A percentile compares a stretch with the other conserved stretches of the same genome.
phyloP scores from a whole-genome alignment of 495 filamentous ascomycete genomes.

The Neurospora sp. region DNA sequence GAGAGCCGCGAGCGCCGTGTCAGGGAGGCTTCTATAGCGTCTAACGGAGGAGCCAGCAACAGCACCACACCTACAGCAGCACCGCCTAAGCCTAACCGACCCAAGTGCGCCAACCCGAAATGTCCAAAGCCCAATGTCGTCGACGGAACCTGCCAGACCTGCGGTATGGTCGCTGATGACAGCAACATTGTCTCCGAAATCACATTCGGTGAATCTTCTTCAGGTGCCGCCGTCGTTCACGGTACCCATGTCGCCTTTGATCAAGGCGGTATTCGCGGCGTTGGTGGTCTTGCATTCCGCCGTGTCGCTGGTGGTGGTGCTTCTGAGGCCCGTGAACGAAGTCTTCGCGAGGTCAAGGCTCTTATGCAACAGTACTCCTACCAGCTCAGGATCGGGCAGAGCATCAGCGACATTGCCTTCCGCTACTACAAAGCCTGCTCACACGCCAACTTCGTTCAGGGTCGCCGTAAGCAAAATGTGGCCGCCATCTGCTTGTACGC shows the following conservation, averaged over 20 bases:
- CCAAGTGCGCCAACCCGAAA: slow-evolving; percentile 21
- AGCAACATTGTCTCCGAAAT: slow-evolving; percentile 86
- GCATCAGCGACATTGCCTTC: slow-evolving; percentile 50
- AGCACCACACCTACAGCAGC: not conserved
- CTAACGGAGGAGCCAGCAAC: not conserved
- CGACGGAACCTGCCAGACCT: slow-evolving; percentile 62
- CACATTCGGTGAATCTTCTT: slow-evolving; percentile 71
- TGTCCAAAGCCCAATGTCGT: slow-evolving; percentile 30
- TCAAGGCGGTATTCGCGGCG: slow-evolving; percentile 43
- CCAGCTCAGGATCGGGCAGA: slow-evolving; percentile 46
- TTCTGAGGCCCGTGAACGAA: slow-evolving; percentile 52
- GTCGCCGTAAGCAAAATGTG: slow-evolving; percentile 74
- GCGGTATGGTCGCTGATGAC: slow-evolving; percentile 71
- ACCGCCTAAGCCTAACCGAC: not conserved
- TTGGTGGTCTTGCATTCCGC: slow-evolving; percentile 32
- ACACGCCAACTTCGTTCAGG: slow-evolving; percentile 73
- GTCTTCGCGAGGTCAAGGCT: slow-evolving; percentile 48
- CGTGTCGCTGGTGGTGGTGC: slow-evolving; percentile 27
- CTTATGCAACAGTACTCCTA: slow-evolving; percentile 34
- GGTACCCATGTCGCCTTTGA: slow-evolving; percentile 78
- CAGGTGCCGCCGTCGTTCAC: slow-evolving; percentile 83
- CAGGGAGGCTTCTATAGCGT: slow-evolving; percentile 14
- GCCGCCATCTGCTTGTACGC: slow-evolving; percentile 80
- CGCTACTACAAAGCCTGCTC: slow-evolving; percentile 71
- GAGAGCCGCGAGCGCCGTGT: slow-evolving; percentile 14